Conservation (phyloP, 495 filamentous ascomycete species). For the Penicillium manginii region DNA sequence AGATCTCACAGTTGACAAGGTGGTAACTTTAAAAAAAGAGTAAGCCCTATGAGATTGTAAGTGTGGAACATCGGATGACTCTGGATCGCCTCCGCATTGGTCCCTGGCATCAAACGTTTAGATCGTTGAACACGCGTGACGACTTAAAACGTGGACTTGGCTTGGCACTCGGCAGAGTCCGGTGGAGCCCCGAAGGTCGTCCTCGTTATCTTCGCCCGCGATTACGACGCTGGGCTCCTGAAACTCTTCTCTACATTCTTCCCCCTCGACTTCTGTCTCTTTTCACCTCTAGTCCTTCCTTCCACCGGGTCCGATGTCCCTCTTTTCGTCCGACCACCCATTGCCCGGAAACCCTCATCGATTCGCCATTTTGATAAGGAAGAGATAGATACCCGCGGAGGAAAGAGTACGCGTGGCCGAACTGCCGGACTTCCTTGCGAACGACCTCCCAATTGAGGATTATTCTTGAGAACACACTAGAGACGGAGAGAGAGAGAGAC, state of each 20-base stretch:
- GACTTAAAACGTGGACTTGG: neutral
- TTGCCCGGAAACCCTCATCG: slow-evolving; percentile 9
- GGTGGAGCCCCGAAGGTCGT: slow-evolving; percentile 11
- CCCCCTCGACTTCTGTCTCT: neutral
- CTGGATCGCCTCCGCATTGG: neutral
- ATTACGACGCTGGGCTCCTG: slow-evolving; percentile 30
- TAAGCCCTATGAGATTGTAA: neutral
- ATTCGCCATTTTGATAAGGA: slow-evolving; percentile 11
- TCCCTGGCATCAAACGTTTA: neutral
- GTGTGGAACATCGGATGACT: neutral
- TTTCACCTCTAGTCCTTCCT: slow-evolving; percentile 8
- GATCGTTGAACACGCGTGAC: slow-evolving; percentile 9
- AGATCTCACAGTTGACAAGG: neutral
- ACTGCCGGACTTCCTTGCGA: slow-evolving; percentile 1
- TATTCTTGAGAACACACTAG: too few relatives aligned
- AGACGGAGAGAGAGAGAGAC: too few relatives aligned
- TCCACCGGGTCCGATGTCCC: slow-evolving; percentile 19
- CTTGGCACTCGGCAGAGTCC: slow-evolving; percentile 24
- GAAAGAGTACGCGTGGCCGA: neutral
- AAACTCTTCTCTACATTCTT: slow-evolving; percentile 2
- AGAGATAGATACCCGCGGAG: neutral
- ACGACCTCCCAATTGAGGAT: neutral
- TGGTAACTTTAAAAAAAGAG: neutral
- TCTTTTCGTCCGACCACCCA: slow-evolving; percentile 8
- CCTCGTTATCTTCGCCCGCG: slow-evolving; percentile 25